Conservation (phyloP, 306 rosid species). For the Senna siamea region DNA sequence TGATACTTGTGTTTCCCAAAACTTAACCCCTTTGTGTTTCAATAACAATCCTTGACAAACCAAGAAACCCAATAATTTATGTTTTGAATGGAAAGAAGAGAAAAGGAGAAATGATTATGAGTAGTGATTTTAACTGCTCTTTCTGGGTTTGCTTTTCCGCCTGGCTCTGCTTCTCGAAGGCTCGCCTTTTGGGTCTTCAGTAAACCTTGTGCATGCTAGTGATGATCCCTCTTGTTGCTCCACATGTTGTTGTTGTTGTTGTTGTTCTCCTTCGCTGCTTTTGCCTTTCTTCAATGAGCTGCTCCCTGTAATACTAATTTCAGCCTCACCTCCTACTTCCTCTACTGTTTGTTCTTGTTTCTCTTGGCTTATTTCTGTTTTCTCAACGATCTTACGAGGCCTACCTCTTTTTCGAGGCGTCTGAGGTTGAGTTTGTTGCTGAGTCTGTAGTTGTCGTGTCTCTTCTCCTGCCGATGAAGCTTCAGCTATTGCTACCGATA, state of each 20-base stretch:
- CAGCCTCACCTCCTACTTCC: slow-evolving; percentile 9
- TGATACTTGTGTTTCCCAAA: slow-evolving; percentile 4
- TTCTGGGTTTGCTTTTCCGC: slow-evolving; percentile 84
- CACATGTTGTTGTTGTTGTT: slow-evolving; percentile 24
- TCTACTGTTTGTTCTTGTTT: slow-evolving; percentile 13
- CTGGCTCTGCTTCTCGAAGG: slow-evolving; percentile 72
- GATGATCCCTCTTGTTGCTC: slow-evolving; percentile 37
- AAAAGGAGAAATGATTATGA: background rate
- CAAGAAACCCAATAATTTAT: background rate
- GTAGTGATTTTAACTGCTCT: slow-evolving; percentile 54
- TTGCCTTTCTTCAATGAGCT: slow-evolving; percentile 42
- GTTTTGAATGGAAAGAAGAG: background rate
- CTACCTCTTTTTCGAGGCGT: slow-evolving; percentile 82
- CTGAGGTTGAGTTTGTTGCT: slow-evolving; percentile 40
- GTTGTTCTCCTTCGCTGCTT: slow-evolving; percentile 17
- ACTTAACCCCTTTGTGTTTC: too few species aligned
- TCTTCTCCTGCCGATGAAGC: slow-evolving; percentile 61
- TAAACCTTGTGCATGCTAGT: slow-evolving; percentile 11
- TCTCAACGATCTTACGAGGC: slow-evolving; percentile 72
- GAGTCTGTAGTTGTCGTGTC: slow-evolving; percentile 22
- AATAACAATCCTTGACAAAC: slow-evolving; percentile 24
- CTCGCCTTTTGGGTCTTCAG: slow-evolving; percentile 45
- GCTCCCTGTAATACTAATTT: slow-evolving; percentile 23
- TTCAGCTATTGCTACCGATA: slow-evolving; percentile 82
- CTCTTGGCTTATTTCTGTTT: slow-evolving; percentile 28